Base-by-base conservation (phyloP, 805 yeast genomes). In the Ogataea minuta region DNA sequence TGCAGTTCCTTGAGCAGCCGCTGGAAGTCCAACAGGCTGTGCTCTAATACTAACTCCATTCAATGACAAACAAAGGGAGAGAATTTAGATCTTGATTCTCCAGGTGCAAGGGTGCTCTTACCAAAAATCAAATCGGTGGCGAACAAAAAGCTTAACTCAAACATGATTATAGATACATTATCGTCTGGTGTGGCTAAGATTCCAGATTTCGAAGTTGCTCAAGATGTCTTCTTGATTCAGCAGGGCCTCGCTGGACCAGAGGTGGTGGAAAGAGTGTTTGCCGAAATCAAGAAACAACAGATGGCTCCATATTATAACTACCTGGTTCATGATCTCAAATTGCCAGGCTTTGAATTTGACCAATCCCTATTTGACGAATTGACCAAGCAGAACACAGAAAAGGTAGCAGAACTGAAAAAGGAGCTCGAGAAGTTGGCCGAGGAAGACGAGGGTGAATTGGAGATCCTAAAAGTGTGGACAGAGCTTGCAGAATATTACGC, bases 401-500 rank as follows among this genome's bases (percentile, higher is more conserved):
- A 76, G 36, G 72, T 84, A 20, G 63, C 46, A 56, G 74, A 56
- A 64, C 77, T 60, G 75, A 81, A 67, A 62, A 69, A 57, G 54
- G 72, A 63, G 69, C 77, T 74, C 41, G 70, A 66, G 36, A 76
- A 67, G 46, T 71, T 77, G 15, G 74, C 74, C 35, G 77, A 73
- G 41, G 88, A 79, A 42, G 86, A 81, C 45, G 97, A 90, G 60
- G 95, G 95, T 23, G 96, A 88, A 59, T 65, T 84, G 49, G 96
- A 88, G 56, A 74, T 80, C 26, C 80, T 89, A 7, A 81, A 80
- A 46, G 79, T 81, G 31, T 84, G 88, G 75, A 76, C 79, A 40
- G 76, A 80, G 54, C 75, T 93, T 21, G 97, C 96, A 24, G 95
- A 90, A 59, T 87, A 81, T 64, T 91, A 87, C 62, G 80, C 96